Percentiles rank a stretch among this genome's conserved stretches.
Evolutionary conservation across 106 monocot genomes (phyloP).

Genomic region (Dactylorhiza incarnata): DNA sequence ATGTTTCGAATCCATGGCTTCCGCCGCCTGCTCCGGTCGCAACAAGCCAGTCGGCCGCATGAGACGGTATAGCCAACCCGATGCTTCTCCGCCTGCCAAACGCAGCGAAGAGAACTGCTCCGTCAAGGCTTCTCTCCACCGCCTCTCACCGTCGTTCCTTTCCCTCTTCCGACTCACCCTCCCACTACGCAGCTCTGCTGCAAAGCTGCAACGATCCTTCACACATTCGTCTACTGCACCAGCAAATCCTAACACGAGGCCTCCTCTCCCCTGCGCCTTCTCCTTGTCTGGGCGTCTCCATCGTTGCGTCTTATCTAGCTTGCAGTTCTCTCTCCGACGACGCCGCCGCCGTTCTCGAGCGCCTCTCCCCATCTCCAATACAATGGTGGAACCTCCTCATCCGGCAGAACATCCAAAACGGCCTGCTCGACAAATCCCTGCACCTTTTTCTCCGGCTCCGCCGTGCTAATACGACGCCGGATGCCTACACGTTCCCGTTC

Average conservation of each 20-base stretch:
- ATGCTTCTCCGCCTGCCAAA: conserved; percentile 25
- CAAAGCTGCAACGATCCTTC: conserved; percentile 43
- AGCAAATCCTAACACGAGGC: conserved; percentile 37
- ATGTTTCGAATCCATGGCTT: background rate
- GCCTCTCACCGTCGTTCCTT: background rate
- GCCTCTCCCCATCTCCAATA: conserved; percentile 32
- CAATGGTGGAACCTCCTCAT: conserved; percentile 68
- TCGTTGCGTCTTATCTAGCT: conserved; percentile 38
- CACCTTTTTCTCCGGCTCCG: conserved; percentile 33
- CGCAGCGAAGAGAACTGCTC: conserved; percentile 3
- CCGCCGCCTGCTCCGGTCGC: background rate
- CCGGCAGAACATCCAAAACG: conserved; percentile 28
- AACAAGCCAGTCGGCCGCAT: conserved; percentile 4
- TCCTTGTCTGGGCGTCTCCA: conserved; percentile 15
- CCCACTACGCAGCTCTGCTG: conserved; percentile 15
- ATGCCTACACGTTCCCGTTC: conserved; percentile 71
- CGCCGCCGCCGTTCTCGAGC: conserved; percentile 39
- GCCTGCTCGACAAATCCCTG: conserved; percentile 39
- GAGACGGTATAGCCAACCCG: background rate
- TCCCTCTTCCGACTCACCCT: background rate
- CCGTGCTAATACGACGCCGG: conserved; percentile 33
- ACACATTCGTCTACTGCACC: conserved; percentile 32
- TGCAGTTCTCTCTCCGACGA: conserved; percentile 25
- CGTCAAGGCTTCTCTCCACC: conserved; percentile 10
- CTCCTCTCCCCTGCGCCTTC: conserved; percentile 13